phyloP scores from a whole-genome alignment of 2,329 filamentous ascomycete species.

The Cryphonectria naterciae region DNA sequence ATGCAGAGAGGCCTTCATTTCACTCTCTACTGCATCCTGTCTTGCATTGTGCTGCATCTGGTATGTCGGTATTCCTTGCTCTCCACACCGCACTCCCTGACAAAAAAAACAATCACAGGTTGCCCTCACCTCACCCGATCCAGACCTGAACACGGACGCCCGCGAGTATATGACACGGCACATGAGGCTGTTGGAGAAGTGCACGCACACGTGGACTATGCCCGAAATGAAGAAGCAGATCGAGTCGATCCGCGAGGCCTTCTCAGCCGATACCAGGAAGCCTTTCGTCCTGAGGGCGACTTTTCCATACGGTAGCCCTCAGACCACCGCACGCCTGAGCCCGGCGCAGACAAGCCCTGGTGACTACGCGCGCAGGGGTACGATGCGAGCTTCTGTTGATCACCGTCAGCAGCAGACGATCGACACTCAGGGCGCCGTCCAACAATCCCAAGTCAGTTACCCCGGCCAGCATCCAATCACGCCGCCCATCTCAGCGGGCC shows the following conservation, averaged over 20 bases:
- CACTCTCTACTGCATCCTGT: conserved; percentile 88
- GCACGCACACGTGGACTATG: conserved; percentile 82
- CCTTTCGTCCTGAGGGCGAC: conserved; percentile 87
- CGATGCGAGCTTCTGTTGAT: conserved; percentile 53
- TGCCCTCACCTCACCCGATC: conserved; percentile 90
- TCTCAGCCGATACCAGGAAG: conserved; percentile 82
- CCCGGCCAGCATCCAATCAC: conserved; percentile 70
- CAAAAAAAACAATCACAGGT: conserved; percentile 59
- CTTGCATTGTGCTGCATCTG: conserved; percentile 90
- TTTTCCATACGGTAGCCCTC: conserved; percentile 85
- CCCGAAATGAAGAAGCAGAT: conserved; percentile 90
- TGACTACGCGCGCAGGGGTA: conserved; percentile 48
- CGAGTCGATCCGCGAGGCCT: conserved; percentile 84
- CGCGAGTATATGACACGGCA: conserved; percentile 89
- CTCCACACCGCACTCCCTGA: conserved; percentile 23
- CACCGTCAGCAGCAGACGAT: conserved; percentile 57
- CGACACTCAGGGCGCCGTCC: conserved; percentile 55
- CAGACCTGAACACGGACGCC: conserved; percentile 82
- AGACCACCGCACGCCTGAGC: conserved; percentile 64
- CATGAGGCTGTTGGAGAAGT: conserved; percentile 90
- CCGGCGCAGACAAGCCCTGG: conserved; percentile 59
- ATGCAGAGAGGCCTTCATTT: conserved; percentile 97
- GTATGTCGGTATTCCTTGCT: conserved; percentile 59
- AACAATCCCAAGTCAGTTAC: conserved; percentile 67
- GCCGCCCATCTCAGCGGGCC: conserved; percentile 75